Percentiles rank a stretch among this genome's conserved stretches.
phyloP scores from a whole-genome alignment of 1,284 basidiomycete species.

The Heterobasidion annosum region DNA sequence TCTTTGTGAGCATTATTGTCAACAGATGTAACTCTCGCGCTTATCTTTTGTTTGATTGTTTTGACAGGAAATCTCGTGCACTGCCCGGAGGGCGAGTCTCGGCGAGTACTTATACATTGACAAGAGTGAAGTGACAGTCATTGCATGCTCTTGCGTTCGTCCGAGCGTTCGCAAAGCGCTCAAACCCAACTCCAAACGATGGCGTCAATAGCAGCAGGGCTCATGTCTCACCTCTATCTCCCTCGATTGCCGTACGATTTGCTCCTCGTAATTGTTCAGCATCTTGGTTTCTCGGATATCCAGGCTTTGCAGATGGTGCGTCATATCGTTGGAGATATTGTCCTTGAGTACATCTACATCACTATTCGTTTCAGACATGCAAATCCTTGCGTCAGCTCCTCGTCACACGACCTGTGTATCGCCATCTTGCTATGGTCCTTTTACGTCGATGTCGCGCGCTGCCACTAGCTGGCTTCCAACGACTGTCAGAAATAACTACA shows the following conservation, averaged over 20 bases:
- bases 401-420: constrained; percentile 55
- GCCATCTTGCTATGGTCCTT: constrained; percentile 48
- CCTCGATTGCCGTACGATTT: constrained; percentile 57
- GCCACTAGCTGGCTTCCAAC: constrained; percentile 59
- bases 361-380: constrained; percentile 35
- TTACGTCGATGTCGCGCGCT: constrained; percentile 57
- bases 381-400: constrained; percentile 49
- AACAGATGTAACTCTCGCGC: no score
- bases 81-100: no score
- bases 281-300: constrained; percentile 50
- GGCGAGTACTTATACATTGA: no score
- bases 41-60: no score
- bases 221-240: constrained; percentile 16
- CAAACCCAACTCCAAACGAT: no score
- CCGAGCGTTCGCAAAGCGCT: no score
- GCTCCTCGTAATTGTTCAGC: constrained; percentile 53
- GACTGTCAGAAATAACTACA: constrained; percentile 52
- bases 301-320: constrained; percentile 50
- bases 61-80: no score
- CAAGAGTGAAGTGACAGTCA: no score
- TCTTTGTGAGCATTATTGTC: no score
- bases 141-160: no score
- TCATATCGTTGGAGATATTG: constrained; percentile 1
- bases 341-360: no score
- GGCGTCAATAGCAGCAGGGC: no score